Percentiles rank a stretch among this genome's conserved stretches.
These are phyloP conservation scores for Suhomyces xylopsoci DNA, from an alignment of 805 yeast genomes.

Conservation along the genomic window DNA sequence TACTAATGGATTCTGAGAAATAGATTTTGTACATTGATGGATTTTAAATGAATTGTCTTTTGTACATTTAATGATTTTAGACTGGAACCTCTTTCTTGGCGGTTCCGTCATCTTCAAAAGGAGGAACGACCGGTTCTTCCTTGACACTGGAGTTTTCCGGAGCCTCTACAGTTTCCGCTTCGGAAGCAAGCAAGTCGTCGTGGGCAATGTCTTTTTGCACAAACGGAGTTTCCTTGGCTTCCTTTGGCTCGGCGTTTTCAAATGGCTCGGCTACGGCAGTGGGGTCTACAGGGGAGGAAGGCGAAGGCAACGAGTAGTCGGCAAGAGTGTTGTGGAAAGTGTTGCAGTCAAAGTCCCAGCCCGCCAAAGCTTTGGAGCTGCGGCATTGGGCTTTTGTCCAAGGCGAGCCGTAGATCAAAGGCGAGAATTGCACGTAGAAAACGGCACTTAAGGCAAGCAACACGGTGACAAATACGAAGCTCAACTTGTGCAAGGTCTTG, in stretches of 20 bases:
- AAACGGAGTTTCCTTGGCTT: slow-evolving; percentile 24
- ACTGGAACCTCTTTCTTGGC: slow-evolving; percentile 6
- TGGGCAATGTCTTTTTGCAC: slow-evolving; percentile 4
- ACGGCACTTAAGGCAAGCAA: slow-evolving; percentile 50
- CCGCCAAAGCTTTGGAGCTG: slow-evolving; percentile 51
- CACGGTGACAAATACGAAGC: slow-evolving; percentile 43
- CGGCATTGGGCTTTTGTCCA: slow-evolving; percentile 77
- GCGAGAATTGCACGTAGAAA: slow-evolving; percentile 60
- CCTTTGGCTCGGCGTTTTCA: slow-evolving; percentile 13
- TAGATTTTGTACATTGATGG: too few relatives aligned
- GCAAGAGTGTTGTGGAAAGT: slow-evolving; percentile 40
- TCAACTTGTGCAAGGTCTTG: slow-evolving; percentile 41
- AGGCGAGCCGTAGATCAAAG: slow-evolving; percentile 71
- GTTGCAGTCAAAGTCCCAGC: slow-evolving; percentile 90
- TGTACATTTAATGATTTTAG: slow-evolving; percentile 5
- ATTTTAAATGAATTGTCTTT: too few relatives aligned
- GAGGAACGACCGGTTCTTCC: slow-evolving; percentile 13
- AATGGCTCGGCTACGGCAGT: slow-evolving; percentile 13
- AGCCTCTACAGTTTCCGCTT: slow-evolving; percentile 6
- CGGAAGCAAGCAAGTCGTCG: not conserved
- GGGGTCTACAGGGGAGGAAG: slow-evolving; percentile 2
- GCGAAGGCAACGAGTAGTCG: slow-evolving; percentile 18
- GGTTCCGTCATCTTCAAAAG: slow-evolving; percentile 10
- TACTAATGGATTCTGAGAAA: too few relatives aligned
- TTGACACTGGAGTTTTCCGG: slow-evolving; percentile 4